Percentiles rank a stretch among this genome's conserved stretches.
Conservation (phyloP, 805 yeast species). For the Metschnikowia orientalis region DNA sequence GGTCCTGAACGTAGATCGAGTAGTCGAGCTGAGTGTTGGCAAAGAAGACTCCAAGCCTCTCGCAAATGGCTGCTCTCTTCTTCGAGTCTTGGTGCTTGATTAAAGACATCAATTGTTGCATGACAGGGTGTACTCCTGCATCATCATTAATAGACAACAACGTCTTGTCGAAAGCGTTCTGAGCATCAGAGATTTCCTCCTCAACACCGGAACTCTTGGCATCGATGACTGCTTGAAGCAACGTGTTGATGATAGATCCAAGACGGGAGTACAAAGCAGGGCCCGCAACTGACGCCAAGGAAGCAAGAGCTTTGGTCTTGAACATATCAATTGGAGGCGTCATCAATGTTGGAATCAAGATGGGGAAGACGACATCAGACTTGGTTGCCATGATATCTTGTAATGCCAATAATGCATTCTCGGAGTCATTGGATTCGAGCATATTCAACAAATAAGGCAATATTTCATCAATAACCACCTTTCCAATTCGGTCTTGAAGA, state of each 20-base stretch:
- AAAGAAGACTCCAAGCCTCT: constrained; percentile 71
- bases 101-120: constrained; percentile 73
- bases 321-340: constrained; percentile 75
- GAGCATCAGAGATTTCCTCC: constrained; percentile 39
- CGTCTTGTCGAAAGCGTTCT: constrained; percentile 61
- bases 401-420: constrained; percentile 78
- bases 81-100: constrained; percentile 70
- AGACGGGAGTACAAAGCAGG: constrained; percentile 69
- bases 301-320: constrained; percentile 84
- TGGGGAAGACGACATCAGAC: constrained; percentile 90
- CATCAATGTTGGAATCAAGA: constrained; percentile 79
- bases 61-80: constrained; percentile 59
- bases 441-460: constrained; percentile 75
- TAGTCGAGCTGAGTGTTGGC: constrained; percentile 61
- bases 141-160: constrained; percentile 68
- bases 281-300: constrained; percentile 89
- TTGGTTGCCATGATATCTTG: constrained; percentile 89
- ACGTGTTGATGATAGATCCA: constrained; percentile 65
- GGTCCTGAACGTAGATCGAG: constrained; percentile 66
- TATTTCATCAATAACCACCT: constrained; percentile 80
- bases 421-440: constrained; percentile 58
- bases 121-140: constrained; percentile 77
- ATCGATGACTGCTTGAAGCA: constrained; percentile 57
- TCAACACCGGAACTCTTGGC: constrained; percentile 30
- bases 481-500: constrained; percentile 77